Evolutionary conservation across 164 flowering plant genomes (phyloP).

Genomic region (Vitis rotundifolia): DNA sequence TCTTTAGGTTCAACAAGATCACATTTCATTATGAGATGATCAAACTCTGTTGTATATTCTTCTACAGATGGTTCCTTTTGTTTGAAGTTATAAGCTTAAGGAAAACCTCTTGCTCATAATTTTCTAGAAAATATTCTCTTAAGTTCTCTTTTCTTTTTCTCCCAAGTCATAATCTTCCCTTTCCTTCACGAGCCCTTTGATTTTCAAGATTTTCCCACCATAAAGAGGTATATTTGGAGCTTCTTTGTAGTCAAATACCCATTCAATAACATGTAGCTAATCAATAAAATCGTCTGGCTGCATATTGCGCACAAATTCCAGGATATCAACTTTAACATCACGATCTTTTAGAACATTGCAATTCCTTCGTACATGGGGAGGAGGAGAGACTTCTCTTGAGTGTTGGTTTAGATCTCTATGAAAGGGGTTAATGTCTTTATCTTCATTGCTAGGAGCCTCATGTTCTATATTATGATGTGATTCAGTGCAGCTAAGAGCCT

Average conservation of each 20-base stretch:
- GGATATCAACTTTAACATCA: too few relatives aligned
- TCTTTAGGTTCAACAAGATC: constrained; percentile 12
- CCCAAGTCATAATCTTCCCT: constrained; percentile 8
- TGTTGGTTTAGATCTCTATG: not conserved
- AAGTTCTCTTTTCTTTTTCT: not conserved
- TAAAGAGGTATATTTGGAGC: too few relatives aligned
- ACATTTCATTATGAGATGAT: constrained; percentile 6
- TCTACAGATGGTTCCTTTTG: constrained; percentile 11
- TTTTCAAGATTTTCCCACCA: constrained; percentile 4
- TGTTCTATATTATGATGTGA: not conserved
- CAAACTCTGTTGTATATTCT: constrained; percentile 17
- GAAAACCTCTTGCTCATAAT: constrained; percentile 11
- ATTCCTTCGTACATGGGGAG: not conserved
- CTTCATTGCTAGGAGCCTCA: not conserved
- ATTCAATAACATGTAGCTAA: constrained; percentile 7
- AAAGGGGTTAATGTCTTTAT: not conserved
- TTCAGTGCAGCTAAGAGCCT: not conserved
- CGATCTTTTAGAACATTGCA: not conserved
- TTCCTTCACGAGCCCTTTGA: constrained; percentile 7
- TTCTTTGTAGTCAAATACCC: constrained; percentile 3
- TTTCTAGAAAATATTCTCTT: constrained; percentile 4
- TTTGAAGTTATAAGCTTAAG: constrained; percentile 10
- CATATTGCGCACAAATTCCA: constrained; percentile 6
- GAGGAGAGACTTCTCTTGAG: too few relatives aligned
- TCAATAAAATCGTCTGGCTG: constrained; percentile 15